Base-by-base conservation (phyloP, 2,329 filamentous ascomycete genomes). In the Diaporthe destruens region DNA sequence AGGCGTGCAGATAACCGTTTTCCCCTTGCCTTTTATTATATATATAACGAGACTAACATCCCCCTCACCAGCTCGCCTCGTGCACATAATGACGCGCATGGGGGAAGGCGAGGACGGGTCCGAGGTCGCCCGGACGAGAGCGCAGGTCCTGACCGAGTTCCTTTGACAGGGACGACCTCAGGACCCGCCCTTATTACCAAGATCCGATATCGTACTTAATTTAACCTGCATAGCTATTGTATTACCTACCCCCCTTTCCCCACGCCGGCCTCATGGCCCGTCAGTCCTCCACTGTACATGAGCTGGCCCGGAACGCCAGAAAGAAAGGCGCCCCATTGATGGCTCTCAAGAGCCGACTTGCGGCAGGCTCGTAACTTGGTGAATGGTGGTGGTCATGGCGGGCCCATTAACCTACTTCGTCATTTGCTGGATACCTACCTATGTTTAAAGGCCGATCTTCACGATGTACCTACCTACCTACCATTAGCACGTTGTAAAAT, bases 21-120 rank as follows among this genome's bases (percentile, higher is more conserved):
- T 29, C 2, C 29, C 29, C 29, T 29, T 29, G 29, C 29, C 29
- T 29, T n/a, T n/a, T n/a, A n/a, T n/a, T n/a, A n/a, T n/a, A n/a
- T n/a, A n/a, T n/a, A n/a, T n/a, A n/a, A n/a, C n/a, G n/a, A n/a
- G n/a, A 14, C n/a, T 51, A 25, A 51, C n/a, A 8, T 51, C 47
- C 1, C 6, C 4, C 5, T 12, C 23, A 14, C 6, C 72, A 91
- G 88, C 84, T 54, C 85, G 86, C 74, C 91, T 92, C 89, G 87
- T 92, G 36, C 85, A 91, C 69, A 91, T 92, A 65, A 87, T 92
- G 88, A 84, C 87, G 71, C 77, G 84, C 20, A 90, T 91, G 85
- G 85, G 86, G 32, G 86, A 87, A 44, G 85, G 86, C 11, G 72
- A 72, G 11, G 80, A 89, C 61, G 88, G 88, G 1, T 89, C 87